Base-by-base conservation (phyloP, 495 filamentous ascomycete species). In the Penicillium dipodomyicola region DNA sequence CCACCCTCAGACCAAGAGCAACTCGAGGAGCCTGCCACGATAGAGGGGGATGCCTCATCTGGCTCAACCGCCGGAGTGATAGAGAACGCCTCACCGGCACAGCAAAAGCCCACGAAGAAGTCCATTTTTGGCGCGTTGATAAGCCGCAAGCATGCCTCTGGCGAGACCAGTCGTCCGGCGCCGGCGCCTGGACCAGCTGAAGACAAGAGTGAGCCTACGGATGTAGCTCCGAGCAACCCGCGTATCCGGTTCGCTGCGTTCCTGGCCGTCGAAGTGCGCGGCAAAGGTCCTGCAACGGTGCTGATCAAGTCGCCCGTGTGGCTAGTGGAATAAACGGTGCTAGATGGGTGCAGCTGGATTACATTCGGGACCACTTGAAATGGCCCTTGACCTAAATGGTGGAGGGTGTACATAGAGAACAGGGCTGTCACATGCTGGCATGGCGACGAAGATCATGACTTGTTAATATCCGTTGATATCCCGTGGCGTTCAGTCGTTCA, bases 251-350 rank as follows among this genome's bases (percentile, higher is more conserved):
- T 97, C 67, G 84, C 93, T 19, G 87, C 88, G 2, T 96, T 96
- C 65, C 75, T 97, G 44, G 86, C 84, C 1, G 87, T 96, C 9
- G 90, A 96, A 71, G 90, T 97, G 7, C 78, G 91, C 56, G 75
- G 75, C 8, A 70, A 73, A 42, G 75, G 73, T 3, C 70, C 74
- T 4, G 79, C 88, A 61, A 90, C 87, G 68, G 87, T 96, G 51
- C 72, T 98, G 65, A 78, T 87, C 19, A 96, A 96, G 76, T 88
- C 94, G 39, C 92, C 95, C 15, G 90, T 97, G n/a, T 98, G 89
- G 84, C 74, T 81, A 27, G 63, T 87, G 17, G 77, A 75, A 54
- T 81, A 57, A 59, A 41, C 5, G 22, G 2, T 33, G 40, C 5
- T 27, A 49, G 20, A 25, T 25, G 1, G 3, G 2, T 27, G 20